phyloP scores from a whole-genome alignment of 495 filamentous ascomycete species.

The Stereocaulon alpinum region DNA sequence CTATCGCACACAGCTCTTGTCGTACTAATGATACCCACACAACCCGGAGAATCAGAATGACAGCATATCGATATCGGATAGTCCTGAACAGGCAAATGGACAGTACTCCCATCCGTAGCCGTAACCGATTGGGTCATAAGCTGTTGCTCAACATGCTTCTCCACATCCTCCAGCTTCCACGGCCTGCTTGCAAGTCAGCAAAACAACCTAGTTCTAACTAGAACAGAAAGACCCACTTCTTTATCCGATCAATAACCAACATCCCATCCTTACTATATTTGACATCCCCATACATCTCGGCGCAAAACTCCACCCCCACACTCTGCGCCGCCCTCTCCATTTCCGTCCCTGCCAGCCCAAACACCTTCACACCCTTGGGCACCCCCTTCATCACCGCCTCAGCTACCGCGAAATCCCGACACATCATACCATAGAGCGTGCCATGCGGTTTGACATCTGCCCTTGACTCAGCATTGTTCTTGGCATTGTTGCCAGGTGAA shows the following conservation, averaged over 20 bases:
- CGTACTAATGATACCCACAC: slow-evolving; percentile 41
- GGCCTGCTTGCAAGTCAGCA: slow-evolving; percentile 22
- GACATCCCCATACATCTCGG: slow-evolving; percentile 49
- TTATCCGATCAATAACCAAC: slow-evolving; percentile 46
- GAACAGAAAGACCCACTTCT: slow-evolving; percentile 28
- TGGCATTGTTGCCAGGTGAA: too few relatives aligned
- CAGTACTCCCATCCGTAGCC: slow-evolving; percentile 34
- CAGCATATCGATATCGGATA: slow-evolving; percentile 43
- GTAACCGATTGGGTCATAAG: slow-evolving; percentile 36
- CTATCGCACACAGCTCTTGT: slow-evolving; percentile 31
- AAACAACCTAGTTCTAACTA: neutral
- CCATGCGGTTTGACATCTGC: slow-evolving; percentile 49
- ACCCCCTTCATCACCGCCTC: slow-evolving; percentile 42
- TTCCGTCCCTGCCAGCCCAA: slow-evolving; percentile 44
- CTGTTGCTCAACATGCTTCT: slow-evolving; percentile 38
- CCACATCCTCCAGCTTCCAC: slow-evolving; percentile 36
- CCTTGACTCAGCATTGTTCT: too few relatives aligned
- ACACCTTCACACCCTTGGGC: slow-evolving; percentile 42
- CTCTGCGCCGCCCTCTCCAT: slow-evolving; percentile 45
- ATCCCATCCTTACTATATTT: slow-evolving; percentile 43
- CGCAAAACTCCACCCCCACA: slow-evolving; percentile 43
- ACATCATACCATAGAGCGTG: slow-evolving; percentile 47
- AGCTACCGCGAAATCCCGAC: slow-evolving; percentile 40
- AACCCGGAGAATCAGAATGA: slow-evolving; percentile 45
- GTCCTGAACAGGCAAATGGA: slow-evolving; percentile 37